Base-by-base conservation (phyloP, 306 rosid species). In the Gastrolobium villosum region DNA sequence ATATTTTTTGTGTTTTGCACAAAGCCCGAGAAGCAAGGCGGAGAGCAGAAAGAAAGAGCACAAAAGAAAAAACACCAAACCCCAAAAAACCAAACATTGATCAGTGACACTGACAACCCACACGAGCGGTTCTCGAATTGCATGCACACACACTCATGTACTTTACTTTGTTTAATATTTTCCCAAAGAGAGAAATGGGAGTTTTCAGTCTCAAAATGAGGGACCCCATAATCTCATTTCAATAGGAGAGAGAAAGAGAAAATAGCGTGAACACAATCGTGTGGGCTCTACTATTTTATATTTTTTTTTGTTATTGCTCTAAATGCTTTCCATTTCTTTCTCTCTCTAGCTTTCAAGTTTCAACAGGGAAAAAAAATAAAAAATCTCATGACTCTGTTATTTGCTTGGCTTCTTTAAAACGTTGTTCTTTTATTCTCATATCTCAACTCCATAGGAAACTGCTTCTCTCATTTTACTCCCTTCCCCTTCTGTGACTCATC, bases 61-160 rank as follows among this genome's bases (percentile, higher is more conserved):
- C 26, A 41, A 50, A 32, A 37, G 39, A 28, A 53, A 34, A 50
- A 20, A 60, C 69, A 72, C 62, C 70, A 72, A 65, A 79, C 60
- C 59, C 59, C 48, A 65, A 41, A 70, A 28, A 64, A 63, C 78
- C 45, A 20, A 74, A 43, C 80, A 55, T 57, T 65, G 59, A n/a
- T 65, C 36, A 20, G 70, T 28, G 68, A 77, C 70, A 55, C 82
- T 28, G 69, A 77, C 79, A 61, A 83, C 81, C 90, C 97, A 86
- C 97, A 91, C 97, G 97, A 88, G 88, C 79, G 94, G 83, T 70
- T 87, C 92, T 89, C 81, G 79, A 80, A 69, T 72, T 79, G 68
- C 84, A 64, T 68, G 81, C 64, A 50, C 83, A 13, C 54, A 57
- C 36, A 13, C 73, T 10, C 37, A 73, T 55, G 45, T 67, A 4